phyloP scores from a whole-genome alignment of 176 grass and related monocot species.

The Pontederia crassipes region DNA sequence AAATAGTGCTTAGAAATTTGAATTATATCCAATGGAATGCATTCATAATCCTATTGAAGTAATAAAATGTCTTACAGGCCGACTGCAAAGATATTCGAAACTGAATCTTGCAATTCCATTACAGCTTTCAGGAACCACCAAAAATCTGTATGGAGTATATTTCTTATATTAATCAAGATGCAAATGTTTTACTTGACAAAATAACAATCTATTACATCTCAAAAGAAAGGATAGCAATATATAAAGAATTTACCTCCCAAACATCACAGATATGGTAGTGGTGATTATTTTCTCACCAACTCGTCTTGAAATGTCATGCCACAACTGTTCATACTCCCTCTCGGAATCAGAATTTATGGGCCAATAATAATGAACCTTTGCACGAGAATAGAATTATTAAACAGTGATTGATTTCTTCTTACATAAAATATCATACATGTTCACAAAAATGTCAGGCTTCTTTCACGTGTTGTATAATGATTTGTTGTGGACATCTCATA shows the following conservation, averaged over 20 bases:
- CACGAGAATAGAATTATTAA: slow-evolving; percentile 5
- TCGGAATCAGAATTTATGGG: slow-evolving; percentile 42
- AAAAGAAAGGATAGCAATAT: no score
- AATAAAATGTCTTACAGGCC: slow-evolving; percentile 48
- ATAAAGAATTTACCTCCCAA: slow-evolving; percentile 50
- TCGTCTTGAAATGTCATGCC: slow-evolving; percentile 40
- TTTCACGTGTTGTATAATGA: no score
- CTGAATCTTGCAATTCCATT: slow-evolving; percentile 68
- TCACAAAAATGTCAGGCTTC: no score
- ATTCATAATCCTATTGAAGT: slow-evolving; percentile 11
- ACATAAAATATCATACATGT: no score
- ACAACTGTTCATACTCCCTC: slow-evolving; percentile 52
- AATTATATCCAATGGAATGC: slow-evolving; percentile 5
- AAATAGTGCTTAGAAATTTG: background rate
- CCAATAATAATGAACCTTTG: slow-evolving; percentile 75
- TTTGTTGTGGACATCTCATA: no score
- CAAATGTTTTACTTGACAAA: no score
- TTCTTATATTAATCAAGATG: no score
- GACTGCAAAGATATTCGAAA: slow-evolving; percentile 86
- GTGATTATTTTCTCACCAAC: slow-evolving; percentile 31
- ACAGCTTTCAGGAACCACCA: slow-evolving; percentile 93
- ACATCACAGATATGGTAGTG: slow-evolving; percentile 76
- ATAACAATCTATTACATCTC: no score
- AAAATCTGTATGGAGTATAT: slow-evolving; percentile 39
- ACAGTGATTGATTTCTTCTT: no score